Percentiles rank a stretch among this genome's conserved stretches.
Conservation (phyloP, 1,139 yeast species). For the Scheffersomyces insectosa region DNA sequence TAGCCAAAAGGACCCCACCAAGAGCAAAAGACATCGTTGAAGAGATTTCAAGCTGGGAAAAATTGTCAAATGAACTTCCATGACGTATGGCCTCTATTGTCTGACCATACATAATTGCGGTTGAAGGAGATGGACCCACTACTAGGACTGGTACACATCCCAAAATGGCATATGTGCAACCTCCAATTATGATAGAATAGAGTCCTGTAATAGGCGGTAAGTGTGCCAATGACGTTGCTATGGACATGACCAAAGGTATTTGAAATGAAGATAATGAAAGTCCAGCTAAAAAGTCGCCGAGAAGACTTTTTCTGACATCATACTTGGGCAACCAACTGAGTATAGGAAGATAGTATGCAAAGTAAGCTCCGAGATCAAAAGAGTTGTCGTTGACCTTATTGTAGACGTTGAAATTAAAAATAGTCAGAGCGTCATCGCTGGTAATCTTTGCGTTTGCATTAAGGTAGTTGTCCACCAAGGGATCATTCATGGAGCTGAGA, state of each 20-base stretch:
- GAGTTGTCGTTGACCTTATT: constrained; percentile 1
- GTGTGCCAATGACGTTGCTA: constrained; percentile 34
- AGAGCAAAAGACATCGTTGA: constrained; percentile 26
- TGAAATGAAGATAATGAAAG: constrained; percentile 35
- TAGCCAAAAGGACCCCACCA: constrained; percentile 27
- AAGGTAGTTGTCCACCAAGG: constrained; percentile 17
- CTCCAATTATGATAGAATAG: constrained; percentile 30
- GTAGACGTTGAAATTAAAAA: constrained; percentile 7
- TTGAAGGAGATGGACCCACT: constrained; percentile 38
- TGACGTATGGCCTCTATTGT: constrained; percentile 23
- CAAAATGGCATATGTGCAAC: constrained; percentile 28
- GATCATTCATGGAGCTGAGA: constrained; percentile 18
- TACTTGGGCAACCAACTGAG: constrained; percentile 34
- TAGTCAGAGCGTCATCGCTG: constrained; percentile 11
- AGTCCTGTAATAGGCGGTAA: constrained; percentile 34
- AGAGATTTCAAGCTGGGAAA: constrained; percentile 24
- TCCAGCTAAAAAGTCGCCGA: constrained; percentile 37
- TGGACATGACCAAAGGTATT: constrained; percentile 37
- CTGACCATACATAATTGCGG: constrained; percentile 34
- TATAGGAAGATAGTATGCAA: constrained; percentile 35
- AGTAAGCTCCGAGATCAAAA: constrained; percentile 26
- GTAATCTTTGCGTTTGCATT: constrained; percentile 4
- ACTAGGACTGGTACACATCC: constrained; percentile 35
- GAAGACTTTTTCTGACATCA: constrained; percentile 10
- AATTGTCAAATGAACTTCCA: constrained; percentile 12